These are phyloP conservation scores for Metrosideros polymorpha DNA, from an alignment of 441 rosid species.

Conservation along the genomic window DNA sequence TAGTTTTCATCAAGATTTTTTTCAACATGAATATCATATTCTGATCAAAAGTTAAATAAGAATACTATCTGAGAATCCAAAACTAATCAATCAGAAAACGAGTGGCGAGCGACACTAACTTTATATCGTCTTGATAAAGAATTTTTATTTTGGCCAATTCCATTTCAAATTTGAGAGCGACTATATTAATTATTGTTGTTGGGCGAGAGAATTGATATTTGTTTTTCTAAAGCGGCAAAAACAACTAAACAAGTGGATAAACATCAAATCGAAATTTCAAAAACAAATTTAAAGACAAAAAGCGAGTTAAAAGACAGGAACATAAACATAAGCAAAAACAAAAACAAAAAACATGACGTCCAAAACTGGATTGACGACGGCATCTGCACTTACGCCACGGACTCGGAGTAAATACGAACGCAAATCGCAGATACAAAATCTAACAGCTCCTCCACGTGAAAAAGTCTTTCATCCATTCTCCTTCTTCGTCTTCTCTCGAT, in stretches of 20 bases:
- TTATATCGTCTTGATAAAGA: background rate
- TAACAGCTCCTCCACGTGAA: background rate
- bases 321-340: background rate
- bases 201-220: background rate
- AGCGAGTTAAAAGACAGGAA: too few species aligned
- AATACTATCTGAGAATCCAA: background rate
- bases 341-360: background rate
- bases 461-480: background rate
- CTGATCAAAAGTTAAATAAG: background rate
- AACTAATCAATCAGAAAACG: background rate
- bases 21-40: background rate
- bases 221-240: background rate
- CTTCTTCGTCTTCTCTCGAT: background rate
- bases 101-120: too few species aligned
- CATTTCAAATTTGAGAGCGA: background rate
- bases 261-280: background rate
- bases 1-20: background rate
- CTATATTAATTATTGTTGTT: background rate
- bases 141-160: background rate
- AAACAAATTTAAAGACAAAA: background rate
- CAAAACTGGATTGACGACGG: background rate
- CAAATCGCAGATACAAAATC: background rate
- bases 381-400: background rate
- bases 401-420: background rate
- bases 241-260: background rate